These are phyloP conservation scores for Scutellaria minor DNA, from an alignment of 257 asterid genomes.

Conservation along the genomic window DNA sequence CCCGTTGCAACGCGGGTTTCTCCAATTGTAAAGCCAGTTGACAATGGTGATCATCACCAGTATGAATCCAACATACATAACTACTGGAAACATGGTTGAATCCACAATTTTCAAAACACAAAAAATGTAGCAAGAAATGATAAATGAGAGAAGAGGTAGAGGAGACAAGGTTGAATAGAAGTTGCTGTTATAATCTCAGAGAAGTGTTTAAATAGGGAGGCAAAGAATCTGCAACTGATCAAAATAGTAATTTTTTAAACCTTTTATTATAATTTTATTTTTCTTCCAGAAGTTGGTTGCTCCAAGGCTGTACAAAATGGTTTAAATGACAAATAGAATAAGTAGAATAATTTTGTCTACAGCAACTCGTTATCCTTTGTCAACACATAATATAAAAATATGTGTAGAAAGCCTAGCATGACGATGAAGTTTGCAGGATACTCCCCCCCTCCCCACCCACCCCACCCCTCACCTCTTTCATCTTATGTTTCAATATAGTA, in stretches of 20 bases:
- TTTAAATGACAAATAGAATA: constrained; percentile 22
- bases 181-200: constrained; percentile 59
- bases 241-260: constrained; percentile 33
- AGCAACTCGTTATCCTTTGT: constrained; percentile 51
- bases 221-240: constrained; percentile 52
- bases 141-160: constrained; percentile 17
- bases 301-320: constrained; percentile 50
- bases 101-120: background rate
- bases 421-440: constrained; percentile 65
- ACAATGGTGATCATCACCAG: constrained; percentile 36
- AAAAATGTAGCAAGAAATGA: background rate
- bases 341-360: constrained; percentile 47
- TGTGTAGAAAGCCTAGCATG: constrained; percentile 60
- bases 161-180: constrained; percentile 52
- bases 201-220: constrained; percentile 66
- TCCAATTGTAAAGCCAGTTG: constrained; percentile 65
- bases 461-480: background rate
- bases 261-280: constrained; percentile 56
- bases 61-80: constrained; percentile 41
- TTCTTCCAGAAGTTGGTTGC: constrained; percentile 16
- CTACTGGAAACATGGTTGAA: constrained; percentile 49
- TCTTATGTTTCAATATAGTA: background rate
- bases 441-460: constrained; percentile 42
- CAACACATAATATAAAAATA: constrained; percentile 52
- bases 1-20: constrained; percentile 71